Percentiles rank a stretch among this genome's conserved stretches.
phyloP scores from a whole-genome alignment of 1,284 basidiomycete species.

The Retiboletus flavoniger region DNA sequence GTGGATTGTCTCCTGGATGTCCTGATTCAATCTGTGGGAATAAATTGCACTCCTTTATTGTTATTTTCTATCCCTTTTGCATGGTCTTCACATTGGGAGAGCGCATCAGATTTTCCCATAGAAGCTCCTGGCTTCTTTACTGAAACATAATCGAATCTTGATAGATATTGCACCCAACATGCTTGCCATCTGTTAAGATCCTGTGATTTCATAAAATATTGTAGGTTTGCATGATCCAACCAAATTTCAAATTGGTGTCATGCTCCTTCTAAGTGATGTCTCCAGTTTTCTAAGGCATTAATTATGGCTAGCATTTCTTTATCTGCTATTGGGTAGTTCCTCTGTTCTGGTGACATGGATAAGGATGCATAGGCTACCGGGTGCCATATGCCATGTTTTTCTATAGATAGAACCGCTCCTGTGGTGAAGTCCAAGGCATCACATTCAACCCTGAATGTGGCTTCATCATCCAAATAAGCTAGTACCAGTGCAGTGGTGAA shows the following conservation, averaged over 20 bases:
- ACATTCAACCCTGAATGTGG: background rate
- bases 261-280: background rate
- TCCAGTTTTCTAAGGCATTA: background rate
- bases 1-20: no score
- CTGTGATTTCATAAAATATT: no score
- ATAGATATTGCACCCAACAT: background rate
- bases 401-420: background rate
- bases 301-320: background rate
- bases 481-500: no score
- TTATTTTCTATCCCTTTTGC: background rate
- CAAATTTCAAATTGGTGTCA: background rate
- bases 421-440: background rate
- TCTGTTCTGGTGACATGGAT: background rate
- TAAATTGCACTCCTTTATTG: background rate
- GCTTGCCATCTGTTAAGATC: background rate
- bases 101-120: background rate
- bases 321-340: background rate
- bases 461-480: background rate
- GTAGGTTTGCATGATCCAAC: background rate
- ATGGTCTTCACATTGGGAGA: background rate
- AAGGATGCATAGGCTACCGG: background rate
- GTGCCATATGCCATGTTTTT: no score
- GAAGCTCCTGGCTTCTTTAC: background rate
- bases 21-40: background rate
- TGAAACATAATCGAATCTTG: background rate